Percentiles rank a stretch among this genome's conserved stretches.
Conservation (phyloP, 2,329 filamentous ascomycete genomes). For the Colletotrichum shisoi region DNA sequence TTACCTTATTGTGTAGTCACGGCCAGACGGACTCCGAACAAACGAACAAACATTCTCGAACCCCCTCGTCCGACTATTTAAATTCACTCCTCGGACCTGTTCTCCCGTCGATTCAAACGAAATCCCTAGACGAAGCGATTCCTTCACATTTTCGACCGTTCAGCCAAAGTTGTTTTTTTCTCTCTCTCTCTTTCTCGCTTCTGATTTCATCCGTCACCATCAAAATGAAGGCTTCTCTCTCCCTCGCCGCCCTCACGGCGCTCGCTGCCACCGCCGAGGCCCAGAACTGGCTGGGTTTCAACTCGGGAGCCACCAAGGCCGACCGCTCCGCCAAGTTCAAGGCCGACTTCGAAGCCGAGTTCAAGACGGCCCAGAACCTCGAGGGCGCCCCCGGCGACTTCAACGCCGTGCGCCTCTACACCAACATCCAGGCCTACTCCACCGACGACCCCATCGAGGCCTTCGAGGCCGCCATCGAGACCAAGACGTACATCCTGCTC, state of each 20-base stretch:
- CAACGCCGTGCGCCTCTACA: constrained; percentile 70
- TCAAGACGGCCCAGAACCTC: constrained; percentile 54
- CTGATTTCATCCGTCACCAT: background rate
- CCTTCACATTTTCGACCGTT: background rate
- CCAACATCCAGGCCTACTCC: constrained; percentile 70
- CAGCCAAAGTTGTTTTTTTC: background rate
- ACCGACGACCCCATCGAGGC: constrained; percentile 81
- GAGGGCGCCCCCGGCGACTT: constrained; percentile 61
- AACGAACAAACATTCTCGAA: background rate
- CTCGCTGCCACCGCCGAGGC: constrained; percentile 53
- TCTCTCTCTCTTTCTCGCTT: no score
- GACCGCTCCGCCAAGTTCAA: constrained; percentile 62
- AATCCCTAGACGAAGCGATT: constrained; percentile 1
- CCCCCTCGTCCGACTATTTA: background rate
- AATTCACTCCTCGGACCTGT: constrained; percentile 8
- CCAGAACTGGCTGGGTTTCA: constrained; percentile 63
- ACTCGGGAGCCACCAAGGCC: constrained; percentile 58
- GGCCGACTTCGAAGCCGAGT: constrained; percentile 58
- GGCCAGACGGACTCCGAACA: constrained; percentile 24
- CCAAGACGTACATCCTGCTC: constrained; percentile 68
- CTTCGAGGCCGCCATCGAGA: constrained; percentile 73
- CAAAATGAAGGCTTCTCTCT: constrained; percentile 53
- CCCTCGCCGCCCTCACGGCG: constrained; percentile 49
- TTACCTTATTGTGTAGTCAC: constrained; percentile 10
- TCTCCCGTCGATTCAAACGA: constrained; percentile 6